Conservation (phyloP, 495 filamentous ascomycete species). For the Pyronema omphalodes region DNA sequence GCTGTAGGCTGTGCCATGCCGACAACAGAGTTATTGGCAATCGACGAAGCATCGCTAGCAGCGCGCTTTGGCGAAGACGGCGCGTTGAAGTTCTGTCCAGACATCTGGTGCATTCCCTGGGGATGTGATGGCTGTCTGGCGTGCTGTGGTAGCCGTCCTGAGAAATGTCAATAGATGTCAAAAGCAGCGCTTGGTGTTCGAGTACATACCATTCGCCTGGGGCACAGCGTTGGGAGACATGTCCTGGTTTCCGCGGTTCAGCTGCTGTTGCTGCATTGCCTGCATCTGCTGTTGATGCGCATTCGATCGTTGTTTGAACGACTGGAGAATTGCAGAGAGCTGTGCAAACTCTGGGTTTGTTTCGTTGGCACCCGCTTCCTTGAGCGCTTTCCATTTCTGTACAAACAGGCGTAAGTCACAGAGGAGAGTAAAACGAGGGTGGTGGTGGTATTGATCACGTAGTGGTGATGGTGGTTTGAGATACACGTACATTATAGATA, state of each 20-base stretch:
- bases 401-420: conserved; percentile 11
- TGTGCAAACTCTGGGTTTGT: conserved; percentile 24
- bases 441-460: too few species aligned
- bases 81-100: conserved; percentile 1
- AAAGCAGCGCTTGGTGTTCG: background rate
- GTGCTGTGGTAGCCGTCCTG: background rate
- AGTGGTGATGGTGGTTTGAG: background rate
- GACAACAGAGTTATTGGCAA: background rate
- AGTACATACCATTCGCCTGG: conserved; percentile 19
- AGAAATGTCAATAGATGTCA: background rate
- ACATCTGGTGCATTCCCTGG: background rate
- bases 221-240: background rate
- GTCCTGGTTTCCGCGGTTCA: background rate
- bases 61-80: conserved; percentile 4
- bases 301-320: conserved; percentile 10
- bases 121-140: background rate
- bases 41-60: background rate
- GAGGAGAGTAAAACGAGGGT: conserved; percentile 5
- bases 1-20: background rate
- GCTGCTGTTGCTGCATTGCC: conserved; percentile 14
- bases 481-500: conserved; percentile 16
- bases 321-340: conserved; percentile 13
- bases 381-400: conserved; percentile 23
- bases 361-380: conserved; percentile 20
- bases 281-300: conserved; percentile 17